Conservation (phyloP, 2,329 filamentous ascomycete genomes). For the Fusarium udum region DNA sequence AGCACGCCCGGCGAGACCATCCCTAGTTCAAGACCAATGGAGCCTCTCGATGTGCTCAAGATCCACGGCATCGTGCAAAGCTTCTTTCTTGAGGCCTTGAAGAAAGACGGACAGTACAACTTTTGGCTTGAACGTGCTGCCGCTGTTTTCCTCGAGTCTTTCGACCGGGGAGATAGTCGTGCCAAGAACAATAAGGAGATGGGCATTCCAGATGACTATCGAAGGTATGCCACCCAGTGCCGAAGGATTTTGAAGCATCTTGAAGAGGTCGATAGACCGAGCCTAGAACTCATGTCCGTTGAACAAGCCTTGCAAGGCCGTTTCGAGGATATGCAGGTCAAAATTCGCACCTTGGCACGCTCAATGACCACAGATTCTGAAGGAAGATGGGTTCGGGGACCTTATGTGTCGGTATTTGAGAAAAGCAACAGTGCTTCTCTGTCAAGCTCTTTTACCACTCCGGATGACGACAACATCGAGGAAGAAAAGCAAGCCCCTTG, state of each 20-base stretch:
- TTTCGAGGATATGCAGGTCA: conserved; percentile 32
- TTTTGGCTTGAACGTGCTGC: conserved; percentile 41
- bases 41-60: conserved; percentile 39
- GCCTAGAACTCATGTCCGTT: conserved; percentile 14
- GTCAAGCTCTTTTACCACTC: conserved; percentile 25
- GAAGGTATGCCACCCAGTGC: conserved; percentile 36
- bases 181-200: conserved; percentile 20
- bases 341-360: conserved; percentile 22
- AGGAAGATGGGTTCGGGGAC: conserved; percentile 20
- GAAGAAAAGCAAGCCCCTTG: not conserved
- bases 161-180: conserved; percentile 32
- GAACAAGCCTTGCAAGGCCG: conserved; percentile 23
- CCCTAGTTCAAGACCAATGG: not conserved
- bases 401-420: conserved; percentile 40
- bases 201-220: conserved; percentile 38
- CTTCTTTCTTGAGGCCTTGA: conserved; percentile 37
- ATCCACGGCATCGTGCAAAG: conserved; percentile 38
- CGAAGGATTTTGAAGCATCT: conserved; percentile 38
- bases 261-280: conserved; percentile 23
- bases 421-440: conserved; percentile 36
- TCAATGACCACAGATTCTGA: conserved; percentile 26
- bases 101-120: conserved; percentile 25
- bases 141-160: conserved; percentile 37
- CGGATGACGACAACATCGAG: conserved; percentile 12
- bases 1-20: conserved; percentile 19